Evolutionary conservation across 139 green algal species (phyloP).

Genomic region (Pedinophyceae sp.): DNA sequence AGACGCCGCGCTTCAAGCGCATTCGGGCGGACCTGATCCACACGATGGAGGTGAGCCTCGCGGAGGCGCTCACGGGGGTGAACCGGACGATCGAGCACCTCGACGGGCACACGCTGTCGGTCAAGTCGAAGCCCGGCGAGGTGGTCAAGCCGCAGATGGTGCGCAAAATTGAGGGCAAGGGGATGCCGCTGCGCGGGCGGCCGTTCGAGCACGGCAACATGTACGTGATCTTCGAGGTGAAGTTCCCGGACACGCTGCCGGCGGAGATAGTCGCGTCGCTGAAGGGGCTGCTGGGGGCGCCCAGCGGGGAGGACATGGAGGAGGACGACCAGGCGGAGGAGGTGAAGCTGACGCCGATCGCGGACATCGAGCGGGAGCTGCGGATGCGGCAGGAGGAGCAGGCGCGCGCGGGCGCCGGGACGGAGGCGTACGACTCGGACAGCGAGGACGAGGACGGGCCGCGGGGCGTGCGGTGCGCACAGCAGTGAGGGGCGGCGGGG

Average conservation of each 20-base stretch:
- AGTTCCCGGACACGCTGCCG: conserved; percentile 20
- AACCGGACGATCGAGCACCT: conserved; percentile 24
- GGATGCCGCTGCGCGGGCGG: conserved; percentile 23
- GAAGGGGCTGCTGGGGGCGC: too few relatives aligned
- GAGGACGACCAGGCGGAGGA: conserved; percentile 32
- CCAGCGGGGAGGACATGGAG: conserved; percentile 25
- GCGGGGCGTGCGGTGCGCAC: conserved; percentile 31
- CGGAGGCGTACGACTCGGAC: conserved; percentile 24
- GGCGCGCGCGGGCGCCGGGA: conserved; percentile 2
- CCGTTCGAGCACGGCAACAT: conserved; percentile 18
- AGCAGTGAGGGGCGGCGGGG: too few relatives aligned
- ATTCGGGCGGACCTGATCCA: conserved; percentile 30
- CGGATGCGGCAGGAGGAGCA: too few relatives aligned
- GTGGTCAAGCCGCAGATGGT: conserved; percentile 20
- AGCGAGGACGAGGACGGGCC: conserved; percentile 16
- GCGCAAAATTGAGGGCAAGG: conserved; percentile 22
- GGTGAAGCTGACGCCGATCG: conserved; percentile 22
- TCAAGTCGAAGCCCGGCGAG: conserved; percentile 20
- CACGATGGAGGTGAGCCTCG: conserved; percentile 26
- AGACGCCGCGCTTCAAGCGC: conserved; percentile 28
- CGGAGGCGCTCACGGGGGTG: conserved; percentile 32
- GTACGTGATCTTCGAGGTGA: conserved; percentile 2
- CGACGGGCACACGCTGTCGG: conserved; percentile 25
- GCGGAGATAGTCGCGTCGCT: not conserved
- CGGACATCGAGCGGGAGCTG: conserved; percentile 36